A percentile compares a stretch with the other conserved stretches of the same genome.
Evolutionary conservation across 495 filamentous ascomycete species (phyloP).

Genomic region (Friedmanniomyces simplex): DNA sequence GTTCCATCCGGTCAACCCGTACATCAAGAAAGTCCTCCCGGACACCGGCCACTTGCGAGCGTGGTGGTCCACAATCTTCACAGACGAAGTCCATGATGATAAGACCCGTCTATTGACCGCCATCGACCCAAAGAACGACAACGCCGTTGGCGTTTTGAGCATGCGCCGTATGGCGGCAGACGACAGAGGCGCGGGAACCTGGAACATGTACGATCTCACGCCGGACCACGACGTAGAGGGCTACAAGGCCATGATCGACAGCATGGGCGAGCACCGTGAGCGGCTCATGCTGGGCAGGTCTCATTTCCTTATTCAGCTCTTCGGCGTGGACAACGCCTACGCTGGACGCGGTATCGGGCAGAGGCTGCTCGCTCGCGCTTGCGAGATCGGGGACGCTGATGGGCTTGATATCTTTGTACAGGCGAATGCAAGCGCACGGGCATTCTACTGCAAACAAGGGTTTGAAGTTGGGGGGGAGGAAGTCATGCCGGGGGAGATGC

Average conservation of each 20-base stretch:
- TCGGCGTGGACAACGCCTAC: conserved; percentile 9
- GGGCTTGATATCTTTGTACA: conserved; percentile 7
- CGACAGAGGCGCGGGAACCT: neutral
- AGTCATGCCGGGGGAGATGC: conserved; percentile 6
- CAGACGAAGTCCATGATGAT: neutral
- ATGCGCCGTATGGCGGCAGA: conserved; percentile 4
- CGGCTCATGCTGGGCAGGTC: neutral
- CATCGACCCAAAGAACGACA: neutral
- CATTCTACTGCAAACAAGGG: conserved; percentile 2
- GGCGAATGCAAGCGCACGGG: conserved; percentile 5
- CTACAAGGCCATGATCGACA: conserved; percentile 8
- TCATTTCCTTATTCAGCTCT: conserved; percentile 9
- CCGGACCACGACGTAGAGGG: conserved; percentile 5
- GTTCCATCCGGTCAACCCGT: conserved; percentile 11
- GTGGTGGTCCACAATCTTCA: conserved; percentile 7
- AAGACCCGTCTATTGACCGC: neutral
- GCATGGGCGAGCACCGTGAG: conserved; percentile 3
- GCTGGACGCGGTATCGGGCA: conserved; percentile 1
- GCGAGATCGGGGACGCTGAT: conserved; percentile 3
- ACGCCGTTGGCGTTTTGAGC: conserved; percentile 1
- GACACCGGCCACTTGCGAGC: conserved; percentile 3
- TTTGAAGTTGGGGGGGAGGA: neutral
- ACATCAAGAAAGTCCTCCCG: conserved; percentile 4
- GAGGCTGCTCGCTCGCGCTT: conserved; percentile 1
- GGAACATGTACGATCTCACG: neutral